These are phyloP conservation scores for Picochlorum sp. DNA, from an alignment of 139 green algal species.

Conservation along the genomic window DNA sequence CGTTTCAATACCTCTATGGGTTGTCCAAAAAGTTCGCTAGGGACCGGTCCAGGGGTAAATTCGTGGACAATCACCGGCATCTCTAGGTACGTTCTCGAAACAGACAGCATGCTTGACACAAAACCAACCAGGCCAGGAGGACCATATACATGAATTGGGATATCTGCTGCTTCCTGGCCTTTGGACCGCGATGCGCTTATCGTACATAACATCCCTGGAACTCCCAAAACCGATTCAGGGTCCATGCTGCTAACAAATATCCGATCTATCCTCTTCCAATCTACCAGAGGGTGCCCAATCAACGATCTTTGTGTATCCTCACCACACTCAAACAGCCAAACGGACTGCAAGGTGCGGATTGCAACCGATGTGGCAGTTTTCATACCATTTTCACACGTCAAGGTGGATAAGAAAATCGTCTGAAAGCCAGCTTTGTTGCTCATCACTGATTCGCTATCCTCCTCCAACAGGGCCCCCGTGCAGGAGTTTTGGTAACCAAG, in stretches of 20 bases:
- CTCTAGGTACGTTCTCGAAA: constrained; percentile 62
- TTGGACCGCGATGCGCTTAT: constrained; percentile 39
- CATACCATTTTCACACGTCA: constrained; percentile 3
- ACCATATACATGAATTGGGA: constrained; percentile 72
- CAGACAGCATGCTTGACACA: constrained; percentile 40
- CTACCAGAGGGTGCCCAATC: constrained; percentile 26
- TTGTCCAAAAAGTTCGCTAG: neutral
- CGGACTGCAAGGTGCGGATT: constrained; percentile 36
- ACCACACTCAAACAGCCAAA: constrained; percentile 68
- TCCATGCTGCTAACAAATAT: constrained; percentile 61
- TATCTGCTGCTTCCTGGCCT: constrained; percentile 53
- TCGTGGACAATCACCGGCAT: constrained; percentile 71
- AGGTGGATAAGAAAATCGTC: constrained; percentile 15
- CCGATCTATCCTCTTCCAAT: constrained; percentile 51
- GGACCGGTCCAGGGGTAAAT: constrained; percentile 14
- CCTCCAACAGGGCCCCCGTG: constrained; percentile 4
- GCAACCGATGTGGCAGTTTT: constrained; percentile 21
- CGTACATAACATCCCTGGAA: constrained; percentile 63
- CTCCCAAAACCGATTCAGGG: constrained; percentile 33
- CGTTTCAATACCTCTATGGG: constrained; percentile 2
- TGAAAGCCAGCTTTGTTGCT: constrained; percentile 25
- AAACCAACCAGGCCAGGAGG: constrained; percentile 55
- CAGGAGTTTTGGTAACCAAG: constrained; percentile 5
- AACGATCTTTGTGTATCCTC: constrained; percentile 71
- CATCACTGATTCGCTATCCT: constrained; percentile 8